A percentile compares a stretch with the other conserved stretches of the same genome.
These are phyloP conservation scores for Rhododendron molle DNA, from an alignment of 148 eudicot genomes.

Conservation along the genomic window DNA sequence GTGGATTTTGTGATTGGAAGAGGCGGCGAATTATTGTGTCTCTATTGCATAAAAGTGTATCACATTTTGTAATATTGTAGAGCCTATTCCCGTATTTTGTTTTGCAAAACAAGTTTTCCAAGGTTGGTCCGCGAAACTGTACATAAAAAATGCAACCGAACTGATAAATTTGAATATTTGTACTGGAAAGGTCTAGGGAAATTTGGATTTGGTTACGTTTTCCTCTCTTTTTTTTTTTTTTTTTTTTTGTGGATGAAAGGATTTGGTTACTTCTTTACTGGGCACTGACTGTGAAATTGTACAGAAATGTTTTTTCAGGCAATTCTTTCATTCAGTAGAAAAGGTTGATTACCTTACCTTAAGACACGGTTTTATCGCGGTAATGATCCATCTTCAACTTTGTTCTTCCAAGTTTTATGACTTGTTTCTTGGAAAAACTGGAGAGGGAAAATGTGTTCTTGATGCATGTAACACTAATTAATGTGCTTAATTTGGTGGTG, in stretches of 20 bases:
- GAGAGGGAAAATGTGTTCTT: not conserved
- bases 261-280: not conserved
- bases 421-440: not conserved
- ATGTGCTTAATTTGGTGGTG: not conserved
- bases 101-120: not conserved
- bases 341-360: conserved; percentile 37
- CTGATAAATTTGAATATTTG: no score
- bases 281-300: conserved; percentile 1
- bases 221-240: not conserved
- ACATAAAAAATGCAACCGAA: not conserved
- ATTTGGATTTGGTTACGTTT: not conserved
- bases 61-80: not conserved
- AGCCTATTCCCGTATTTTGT: not conserved
- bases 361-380: conserved; percentile 44
- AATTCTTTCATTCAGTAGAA: conserved; percentile 37
- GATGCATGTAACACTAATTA: not conserved
- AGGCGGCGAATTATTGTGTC: not conserved
- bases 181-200: not conserved
- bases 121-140: not conserved
- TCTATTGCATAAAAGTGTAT: not conserved
- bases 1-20: not conserved
- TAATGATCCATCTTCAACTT: not conserved
- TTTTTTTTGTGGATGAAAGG: not conserved
- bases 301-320: conserved; percentile 42
- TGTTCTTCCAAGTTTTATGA: not conserved